Conservation (phyloP, 345 rosid genomes). For the Citrus sinensis region DNA sequence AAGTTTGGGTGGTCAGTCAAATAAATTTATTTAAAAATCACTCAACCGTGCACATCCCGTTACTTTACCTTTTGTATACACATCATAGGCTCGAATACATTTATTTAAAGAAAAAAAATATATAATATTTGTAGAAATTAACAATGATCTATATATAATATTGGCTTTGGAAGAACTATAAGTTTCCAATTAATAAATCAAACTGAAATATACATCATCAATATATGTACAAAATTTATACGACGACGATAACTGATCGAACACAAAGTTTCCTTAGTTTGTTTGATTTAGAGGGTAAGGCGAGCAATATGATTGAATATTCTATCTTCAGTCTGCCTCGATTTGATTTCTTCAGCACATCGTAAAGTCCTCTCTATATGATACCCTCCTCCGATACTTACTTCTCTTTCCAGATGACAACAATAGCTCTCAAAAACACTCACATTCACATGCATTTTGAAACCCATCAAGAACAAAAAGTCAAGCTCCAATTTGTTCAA, state of each 20-base stretch:
- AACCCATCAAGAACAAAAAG: constrained; percentile 81
- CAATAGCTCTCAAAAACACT: constrained; percentile 93
- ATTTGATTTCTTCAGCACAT: constrained; percentile 85
- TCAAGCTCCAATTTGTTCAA: constrained; percentile 76
- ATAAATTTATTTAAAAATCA: too few relatives aligned
- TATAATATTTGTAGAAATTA: too few relatives aligned
- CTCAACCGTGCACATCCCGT: fast-evolving
- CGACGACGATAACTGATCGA: not conserved
- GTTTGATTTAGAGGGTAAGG: constrained; percentile 42
- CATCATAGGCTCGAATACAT: too few relatives aligned
- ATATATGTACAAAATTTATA: not conserved
- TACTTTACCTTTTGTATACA: too few relatives aligned
- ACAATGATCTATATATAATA: too few relatives aligned
- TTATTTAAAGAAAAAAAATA: too few relatives aligned
- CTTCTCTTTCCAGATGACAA: constrained; percentile 85
- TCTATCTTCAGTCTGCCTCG: constrained; percentile 41
- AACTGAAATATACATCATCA: constrained; percentile 5
- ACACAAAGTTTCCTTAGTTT: not conserved
- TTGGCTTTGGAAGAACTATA: not conserved
- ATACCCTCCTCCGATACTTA: constrained; percentile 82
- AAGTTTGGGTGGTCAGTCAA: fast-evolving
- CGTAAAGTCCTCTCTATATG: constrained; percentile 77
- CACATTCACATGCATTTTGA: constrained; percentile 81
- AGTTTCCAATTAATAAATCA: constrained; percentile 7
- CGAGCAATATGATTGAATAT: constrained; percentile 55